Percentiles rank a stretch among this genome's conserved stretches.
phyloP scores from a whole-genome alignment of 192 early-diverging fungal species.

The Entomortierella parvispora region DNA sequence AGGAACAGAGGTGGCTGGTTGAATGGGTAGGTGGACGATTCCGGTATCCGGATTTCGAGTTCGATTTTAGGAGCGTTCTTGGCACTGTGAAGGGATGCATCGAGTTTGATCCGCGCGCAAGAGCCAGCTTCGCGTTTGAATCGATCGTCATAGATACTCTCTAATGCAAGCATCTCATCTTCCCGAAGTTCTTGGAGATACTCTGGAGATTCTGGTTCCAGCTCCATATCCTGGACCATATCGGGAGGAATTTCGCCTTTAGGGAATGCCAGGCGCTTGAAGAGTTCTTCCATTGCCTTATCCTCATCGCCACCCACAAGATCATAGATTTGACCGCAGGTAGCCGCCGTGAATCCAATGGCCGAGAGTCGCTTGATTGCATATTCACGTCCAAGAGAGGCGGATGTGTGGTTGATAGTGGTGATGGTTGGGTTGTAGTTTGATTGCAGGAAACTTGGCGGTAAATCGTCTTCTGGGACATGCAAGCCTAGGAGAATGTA shows the following conservation, averaged over 20 bases:
- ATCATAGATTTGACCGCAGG: conserved; percentile 61
- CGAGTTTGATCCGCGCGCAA: conserved; percentile 41
- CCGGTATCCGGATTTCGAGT: conserved; percentile 74
- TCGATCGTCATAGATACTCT: conserved; percentile 74
- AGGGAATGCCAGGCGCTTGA: conserved; percentile 60
- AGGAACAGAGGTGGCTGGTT: conserved; percentile 73
- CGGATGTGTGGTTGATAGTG: conserved; percentile 59
- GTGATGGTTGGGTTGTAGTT: conserved; percentile 65
- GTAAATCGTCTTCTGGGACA: conserved; percentile 88
- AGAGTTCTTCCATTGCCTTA: conserved; percentile 63
- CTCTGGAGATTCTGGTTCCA: conserved; percentile 44
- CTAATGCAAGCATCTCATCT: conserved; percentile 73
- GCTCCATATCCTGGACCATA: conserved; percentile 40
- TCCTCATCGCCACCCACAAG: conserved; percentile 58
- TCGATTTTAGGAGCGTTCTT: conserved; percentile 51
- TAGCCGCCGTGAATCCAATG: conserved; percentile 65
- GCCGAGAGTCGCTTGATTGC: conserved; percentile 65
- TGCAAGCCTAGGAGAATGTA: conserved; percentile 66
- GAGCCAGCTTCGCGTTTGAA: conserved; percentile 48
- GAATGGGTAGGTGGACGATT: conserved; percentile 70
- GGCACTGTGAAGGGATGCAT: conserved; percentile 26
- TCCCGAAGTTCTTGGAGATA: conserved; percentile 45
- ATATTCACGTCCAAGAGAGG: conserved; percentile 68
- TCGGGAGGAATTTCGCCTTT: conserved; percentile 51
- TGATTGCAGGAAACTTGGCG: conserved; percentile 58